These are phyloP conservation scores for Thuja plicata DNA, from an alignment of 83 land plant species.

Conservation along the genomic window DNA sequence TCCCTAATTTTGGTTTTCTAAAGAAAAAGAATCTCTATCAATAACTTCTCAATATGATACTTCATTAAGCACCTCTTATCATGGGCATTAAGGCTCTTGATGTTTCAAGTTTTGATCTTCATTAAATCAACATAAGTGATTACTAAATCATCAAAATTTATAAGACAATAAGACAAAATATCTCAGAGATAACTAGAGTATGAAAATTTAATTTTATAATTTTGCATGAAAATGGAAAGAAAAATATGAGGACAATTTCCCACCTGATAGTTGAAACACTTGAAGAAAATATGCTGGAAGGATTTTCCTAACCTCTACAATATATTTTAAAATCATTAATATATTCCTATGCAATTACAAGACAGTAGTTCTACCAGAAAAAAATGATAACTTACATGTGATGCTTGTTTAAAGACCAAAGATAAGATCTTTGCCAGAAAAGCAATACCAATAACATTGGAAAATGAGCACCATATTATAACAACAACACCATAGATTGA, in stretches of 20 bases:
- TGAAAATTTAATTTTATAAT: not conserved
- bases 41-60: too few relatives aligned
- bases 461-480: not conserved
- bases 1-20: too few relatives aligned
- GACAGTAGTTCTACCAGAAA: too few relatives aligned
- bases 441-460: not conserved
- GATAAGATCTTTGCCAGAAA: not conserved
- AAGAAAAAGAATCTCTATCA: too few relatives aligned
- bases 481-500: not conserved
- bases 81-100: too few relatives aligned
- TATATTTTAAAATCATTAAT: too few relatives aligned
- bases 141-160: not conserved
- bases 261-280: not conserved
- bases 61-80: too few relatives aligned
- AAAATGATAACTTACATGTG: too few relatives aligned
- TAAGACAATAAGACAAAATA: not conserved
- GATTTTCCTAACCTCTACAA: too few relatives aligned
- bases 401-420: not conserved
- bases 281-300: not conserved
- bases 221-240: not conserved
- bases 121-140: not conserved
- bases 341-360: too few relatives aligned
- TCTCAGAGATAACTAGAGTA: not conserved
- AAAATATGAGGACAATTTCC: not conserved
- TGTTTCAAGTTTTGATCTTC: too few relatives aligned